These are phyloP conservation scores for Nitzschia inconspicua DNA, from an alignment of 108 stramenopile genomes.

Conservation along the genomic window DNA sequence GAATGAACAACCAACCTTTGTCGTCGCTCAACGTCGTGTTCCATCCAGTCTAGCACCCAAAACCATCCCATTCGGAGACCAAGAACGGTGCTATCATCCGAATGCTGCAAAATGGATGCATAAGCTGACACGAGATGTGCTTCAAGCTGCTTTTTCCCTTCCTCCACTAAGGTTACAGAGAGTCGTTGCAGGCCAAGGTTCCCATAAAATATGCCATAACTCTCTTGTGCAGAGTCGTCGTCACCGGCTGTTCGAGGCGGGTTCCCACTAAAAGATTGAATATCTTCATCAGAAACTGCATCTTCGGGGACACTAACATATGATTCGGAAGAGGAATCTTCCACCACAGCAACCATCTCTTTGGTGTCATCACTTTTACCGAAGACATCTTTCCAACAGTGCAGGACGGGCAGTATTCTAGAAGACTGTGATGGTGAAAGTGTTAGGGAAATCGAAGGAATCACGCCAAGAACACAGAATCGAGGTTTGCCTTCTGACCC, in stretches of 20 bases:
- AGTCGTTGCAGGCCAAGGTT: constrained; percentile 34
- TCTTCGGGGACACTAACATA: background rate
- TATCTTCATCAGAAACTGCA: background rate
- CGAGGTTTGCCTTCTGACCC: constrained; percentile 48
- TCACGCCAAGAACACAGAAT: constrained; percentile 64
- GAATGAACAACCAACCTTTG: constrained; percentile 79
- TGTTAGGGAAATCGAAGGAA: constrained; percentile 54
- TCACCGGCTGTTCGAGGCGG: background rate
- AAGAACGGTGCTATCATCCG: constrained; percentile 50
- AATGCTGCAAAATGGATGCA: constrained; percentile 39
- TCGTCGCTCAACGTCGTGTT: constrained; percentile 30
- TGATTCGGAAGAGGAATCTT: background rate
- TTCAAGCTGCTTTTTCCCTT: constrained; percentile 59
- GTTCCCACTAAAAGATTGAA: too few relatives aligned
- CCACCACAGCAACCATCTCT: background rate
- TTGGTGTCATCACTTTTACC: background rate
- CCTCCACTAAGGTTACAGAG: constrained; percentile 43
- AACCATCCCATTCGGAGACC: constrained; percentile 81
- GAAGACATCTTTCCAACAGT: constrained; percentile 45
- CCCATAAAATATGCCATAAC: constrained; percentile 9
- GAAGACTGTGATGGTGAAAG: constrained; percentile 56
- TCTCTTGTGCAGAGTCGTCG: background rate
- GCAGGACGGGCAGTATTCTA: constrained; percentile 48
- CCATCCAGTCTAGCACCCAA: constrained; percentile 73
- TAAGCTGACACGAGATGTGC: constrained; percentile 74